phyloP scores from a whole-genome alignment of 345 rosid genomes.

The Eucalyptus urophylla region DNA sequence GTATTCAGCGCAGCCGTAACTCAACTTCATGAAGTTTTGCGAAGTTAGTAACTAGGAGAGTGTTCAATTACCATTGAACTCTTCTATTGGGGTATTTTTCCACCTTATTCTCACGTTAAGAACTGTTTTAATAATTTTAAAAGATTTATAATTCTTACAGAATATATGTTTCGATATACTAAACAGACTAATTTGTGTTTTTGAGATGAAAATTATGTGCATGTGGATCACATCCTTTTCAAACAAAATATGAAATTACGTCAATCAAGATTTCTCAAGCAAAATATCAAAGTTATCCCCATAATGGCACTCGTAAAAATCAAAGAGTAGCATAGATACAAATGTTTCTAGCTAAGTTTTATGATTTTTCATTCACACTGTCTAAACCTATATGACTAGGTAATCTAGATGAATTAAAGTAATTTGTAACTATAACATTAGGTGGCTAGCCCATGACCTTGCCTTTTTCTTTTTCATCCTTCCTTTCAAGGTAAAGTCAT shows the following conservation, averaged over 20 bases:
- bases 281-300: not conserved
- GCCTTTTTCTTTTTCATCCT: not conserved
- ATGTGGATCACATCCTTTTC: not conserved
- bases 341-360: fast-evolving
- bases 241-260: not conserved
- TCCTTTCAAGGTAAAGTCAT: not conserved
- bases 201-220: not conserved
- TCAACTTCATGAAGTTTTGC: not conserved
- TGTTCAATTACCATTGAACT: not conserved
- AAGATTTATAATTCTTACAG: not conserved
- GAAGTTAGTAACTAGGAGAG: not conserved
- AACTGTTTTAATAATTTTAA: not conserved
- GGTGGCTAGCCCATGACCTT: not conserved
- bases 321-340: not conserved
- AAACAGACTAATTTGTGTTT: fast-evolving
- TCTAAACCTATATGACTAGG: no score
- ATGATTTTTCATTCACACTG: not conserved
- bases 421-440: not conserved
- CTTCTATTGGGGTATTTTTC: not conserved
- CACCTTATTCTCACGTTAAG: not conserved
- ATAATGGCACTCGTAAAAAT: not conserved
- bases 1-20: not conserved
- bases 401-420: not conserved
- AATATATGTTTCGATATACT: not conserved
- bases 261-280: fast-evolving